A percentile compares a stretch with the other conserved stretches of the same genome.
These are phyloP conservation scores for Cyclocybe cylindracea DNA, from an alignment of 768 basidiomycete species.

Conservation along the genomic window DNA sequence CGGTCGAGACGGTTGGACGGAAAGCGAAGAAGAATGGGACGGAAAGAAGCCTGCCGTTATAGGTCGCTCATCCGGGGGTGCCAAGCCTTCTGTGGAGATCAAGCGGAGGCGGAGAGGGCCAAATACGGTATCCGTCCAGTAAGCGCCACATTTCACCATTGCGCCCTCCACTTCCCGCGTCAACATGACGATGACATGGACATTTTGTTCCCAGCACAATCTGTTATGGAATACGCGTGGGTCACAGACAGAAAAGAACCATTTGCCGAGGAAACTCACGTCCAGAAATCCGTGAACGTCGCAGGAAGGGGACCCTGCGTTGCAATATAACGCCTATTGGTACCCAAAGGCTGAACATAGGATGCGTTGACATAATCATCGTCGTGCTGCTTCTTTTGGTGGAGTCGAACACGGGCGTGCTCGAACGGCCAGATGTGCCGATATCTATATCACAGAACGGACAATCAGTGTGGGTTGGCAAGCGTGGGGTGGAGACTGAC, in stretches of 20 bases:
- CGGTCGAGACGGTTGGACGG: conserved; percentile 8
- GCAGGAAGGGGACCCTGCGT: conserved; percentile 80
- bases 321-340: conserved; percentile 80
- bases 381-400: conserved; percentile 39
- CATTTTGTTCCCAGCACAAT: conserved; percentile 89
- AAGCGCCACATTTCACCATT: conserved; percentile 86
- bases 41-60: conserved; percentile 36
- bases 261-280: conserved; percentile 46
- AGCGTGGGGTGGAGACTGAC: conserved; percentile 33
- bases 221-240: conserved; percentile 39
- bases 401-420: conserved; percentile 79
- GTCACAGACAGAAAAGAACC: not conserved
- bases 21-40: conserved; percentile 1
- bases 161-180: conserved; percentile 86
- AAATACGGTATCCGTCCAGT: conserved; percentile 70
- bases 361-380: conserved; percentile 94
- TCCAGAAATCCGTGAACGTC: conserved; percentile 91
- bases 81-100: conserved; percentile 34
- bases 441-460: conserved; percentile 73
- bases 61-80: conserved; percentile 23
- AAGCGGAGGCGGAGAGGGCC: conserved; percentile 59
- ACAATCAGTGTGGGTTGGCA: not conserved
- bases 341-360: conserved; percentile 85
- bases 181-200: conserved; percentile 93
- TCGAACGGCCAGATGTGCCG: conserved; percentile 86